Evolutionary conservation across 2,329 filamentous ascomycete genomes (phyloP).

Genomic region (Plenodomus biglobosus): DNA sequence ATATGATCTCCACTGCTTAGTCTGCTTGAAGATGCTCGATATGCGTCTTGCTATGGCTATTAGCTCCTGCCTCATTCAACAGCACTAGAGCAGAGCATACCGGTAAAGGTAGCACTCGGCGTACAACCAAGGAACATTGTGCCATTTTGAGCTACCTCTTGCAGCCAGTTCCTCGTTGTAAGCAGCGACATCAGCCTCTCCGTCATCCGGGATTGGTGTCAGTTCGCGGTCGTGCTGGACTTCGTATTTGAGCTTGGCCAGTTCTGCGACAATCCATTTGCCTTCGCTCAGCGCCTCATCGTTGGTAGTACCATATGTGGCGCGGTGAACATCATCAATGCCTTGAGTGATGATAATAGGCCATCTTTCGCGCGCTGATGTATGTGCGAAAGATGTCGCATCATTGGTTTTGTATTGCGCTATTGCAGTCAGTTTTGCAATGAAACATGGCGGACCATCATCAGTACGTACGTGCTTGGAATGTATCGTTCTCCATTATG

Average conservation of each 20-base stretch:
- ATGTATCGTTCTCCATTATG: conserved; percentile 27
- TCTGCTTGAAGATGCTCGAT: conserved; percentile 73
- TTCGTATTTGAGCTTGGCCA: conserved; percentile 89
- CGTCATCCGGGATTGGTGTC: conserved; percentile 76
- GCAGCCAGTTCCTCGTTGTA: conserved; percentile 86
- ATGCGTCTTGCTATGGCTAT: conserved; percentile 65
- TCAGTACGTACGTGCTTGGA: conserved; percentile 14
- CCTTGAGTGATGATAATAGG: conserved; percentile 90
- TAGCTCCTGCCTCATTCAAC: not conserved
- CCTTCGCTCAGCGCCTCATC: conserved; percentile 73
- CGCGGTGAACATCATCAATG: conserved; percentile 90
- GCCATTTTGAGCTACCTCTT: conserved; percentile 76
- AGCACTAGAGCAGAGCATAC: conserved; percentile 44
- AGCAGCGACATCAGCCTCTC: conserved; percentile 68
- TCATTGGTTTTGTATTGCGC: conserved; percentile 79
- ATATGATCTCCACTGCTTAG: conserved; percentile 82
- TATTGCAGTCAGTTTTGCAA: conserved; percentile 40
- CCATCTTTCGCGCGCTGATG: conserved; percentile 86
- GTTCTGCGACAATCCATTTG: conserved; percentile 77
- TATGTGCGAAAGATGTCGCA: conserved; percentile 80
- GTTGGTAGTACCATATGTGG: conserved; percentile 62
- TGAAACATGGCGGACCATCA: not conserved
- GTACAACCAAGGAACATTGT: conserved; percentile 84
- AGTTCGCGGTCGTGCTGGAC: conserved; percentile 83
- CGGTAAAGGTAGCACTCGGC: conserved; percentile 93